These are phyloP conservation scores for Neurospora sp. DNA, from an alignment of 495 filamentous ascomycete species.

Conservation along the genomic window DNA sequence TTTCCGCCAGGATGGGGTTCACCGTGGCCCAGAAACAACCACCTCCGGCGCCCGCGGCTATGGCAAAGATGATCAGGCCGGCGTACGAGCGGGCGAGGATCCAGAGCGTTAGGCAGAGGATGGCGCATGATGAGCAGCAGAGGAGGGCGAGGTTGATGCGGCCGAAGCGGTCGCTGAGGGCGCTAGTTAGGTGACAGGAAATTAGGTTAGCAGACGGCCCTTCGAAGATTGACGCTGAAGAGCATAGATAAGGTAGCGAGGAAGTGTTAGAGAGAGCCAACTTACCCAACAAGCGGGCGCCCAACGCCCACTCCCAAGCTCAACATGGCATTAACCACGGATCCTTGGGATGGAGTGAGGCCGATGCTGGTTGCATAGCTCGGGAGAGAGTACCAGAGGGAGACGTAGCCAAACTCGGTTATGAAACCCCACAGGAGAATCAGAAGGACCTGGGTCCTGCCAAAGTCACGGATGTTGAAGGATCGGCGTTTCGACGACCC, in stretches of 20 bases:
- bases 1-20: constrained; percentile 63
- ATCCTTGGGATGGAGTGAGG: constrained; percentile 49
- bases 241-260: background rate
- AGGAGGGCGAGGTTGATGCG: constrained; percentile 50
- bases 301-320: constrained; percentile 58
- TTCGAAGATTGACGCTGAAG: background rate
- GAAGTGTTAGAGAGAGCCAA: background rate
- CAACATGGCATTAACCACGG: constrained; percentile 54
- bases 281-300: constrained; percentile 51
- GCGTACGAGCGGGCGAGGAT: constrained; percentile 51
- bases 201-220: background rate
- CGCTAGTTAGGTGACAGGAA: background rate
- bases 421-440: constrained; percentile 56
- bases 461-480: constrained; percentile 3
- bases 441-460: constrained; percentile 48
- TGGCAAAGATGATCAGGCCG: constrained; percentile 55
- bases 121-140: constrained; percentile 4
- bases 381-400: constrained; percentile 53
- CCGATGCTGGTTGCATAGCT: constrained; percentile 54
- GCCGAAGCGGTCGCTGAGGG: constrained; percentile 48
- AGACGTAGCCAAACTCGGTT: constrained; percentile 58
- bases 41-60: constrained; percentile 50
- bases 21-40: constrained; percentile 67
- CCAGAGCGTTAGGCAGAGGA: constrained; percentile 54
- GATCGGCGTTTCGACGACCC: constrained; percentile 26